Evolutionary conservation across 108 stramenopile genomes (phyloP).

Genomic region (Parietichytrium sp.): DNA sequence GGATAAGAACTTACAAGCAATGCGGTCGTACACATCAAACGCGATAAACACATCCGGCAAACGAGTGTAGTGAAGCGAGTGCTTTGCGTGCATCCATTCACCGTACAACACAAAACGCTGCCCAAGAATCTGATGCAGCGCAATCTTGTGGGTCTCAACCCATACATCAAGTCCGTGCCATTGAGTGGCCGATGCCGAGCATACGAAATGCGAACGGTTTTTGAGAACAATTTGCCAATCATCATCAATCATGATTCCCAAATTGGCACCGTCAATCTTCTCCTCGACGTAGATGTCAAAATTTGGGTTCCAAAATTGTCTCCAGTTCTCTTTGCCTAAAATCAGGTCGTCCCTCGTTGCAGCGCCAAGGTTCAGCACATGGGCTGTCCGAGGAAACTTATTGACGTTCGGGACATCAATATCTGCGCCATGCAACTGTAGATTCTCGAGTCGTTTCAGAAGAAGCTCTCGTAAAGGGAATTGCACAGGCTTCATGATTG

Average conservation of each 20-base stretch:
- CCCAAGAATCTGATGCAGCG: constrained; percentile 43
- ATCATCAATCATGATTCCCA: constrained; percentile 49
- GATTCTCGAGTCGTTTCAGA: too few relatives aligned
- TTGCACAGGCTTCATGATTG: too few relatives aligned
- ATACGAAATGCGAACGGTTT: constrained; percentile 58
- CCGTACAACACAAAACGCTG: constrained; percentile 50
- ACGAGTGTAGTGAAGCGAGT: constrained; percentile 54
- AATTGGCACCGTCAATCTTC: constrained; percentile 65
- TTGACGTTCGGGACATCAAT: too few relatives aligned
- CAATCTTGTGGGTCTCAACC: constrained; percentile 41
- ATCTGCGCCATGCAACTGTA: too few relatives aligned
- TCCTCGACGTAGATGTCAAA: constrained; percentile 52
- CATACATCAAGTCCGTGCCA: constrained; percentile 38
- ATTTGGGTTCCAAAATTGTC: neutral
- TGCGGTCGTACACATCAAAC: constrained; percentile 59
- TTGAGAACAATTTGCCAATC: constrained; percentile 47
- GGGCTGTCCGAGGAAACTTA: constrained; percentile 44
- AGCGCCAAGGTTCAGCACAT: constrained; percentile 22
- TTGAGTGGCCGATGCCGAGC: constrained; percentile 28
- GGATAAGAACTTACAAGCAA: constrained; percentile 41
- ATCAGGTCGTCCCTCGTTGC: constrained; percentile 41
- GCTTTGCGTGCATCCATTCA: constrained; percentile 60
- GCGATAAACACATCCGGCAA: constrained; percentile 60
- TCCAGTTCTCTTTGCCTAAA: neutral
- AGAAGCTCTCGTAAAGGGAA: too few relatives aligned